Conservation (phyloP, 228 moss, liverwort and hornwort genomes). For the Sphagnum magellanicum region DNA sequence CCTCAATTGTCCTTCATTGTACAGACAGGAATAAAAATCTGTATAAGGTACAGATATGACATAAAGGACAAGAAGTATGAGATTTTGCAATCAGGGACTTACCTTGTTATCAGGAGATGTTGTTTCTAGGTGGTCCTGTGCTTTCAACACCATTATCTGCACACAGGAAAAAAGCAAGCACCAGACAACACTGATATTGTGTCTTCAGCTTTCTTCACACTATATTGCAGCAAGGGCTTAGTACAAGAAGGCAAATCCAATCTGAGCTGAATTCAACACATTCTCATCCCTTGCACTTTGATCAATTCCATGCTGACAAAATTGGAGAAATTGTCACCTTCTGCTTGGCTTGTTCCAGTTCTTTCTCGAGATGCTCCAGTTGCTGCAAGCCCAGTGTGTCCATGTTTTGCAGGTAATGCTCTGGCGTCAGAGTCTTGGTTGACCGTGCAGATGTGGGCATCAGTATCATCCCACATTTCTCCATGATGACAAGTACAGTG, state of each 20-base stretch:
- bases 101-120: slow-evolving; percentile 86
- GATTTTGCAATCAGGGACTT: neutral
- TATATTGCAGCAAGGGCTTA: too few relatives aligned
- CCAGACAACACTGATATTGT: too few relatives aligned
- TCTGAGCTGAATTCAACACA: too few relatives aligned
- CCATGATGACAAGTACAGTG: neutral
- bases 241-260: too few relatives aligned
- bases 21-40: too few relatives aligned
- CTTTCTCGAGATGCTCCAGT: slow-evolving; percentile 65
- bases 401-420: slow-evolving; percentile 42
- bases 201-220: too few relatives aligned
- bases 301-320: too few relatives aligned
- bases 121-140: slow-evolving; percentile 83
- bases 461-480: slow-evolving; percentile 3
- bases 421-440: slow-evolving; percentile 5
- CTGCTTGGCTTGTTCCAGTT: slow-evolving; percentile 64
- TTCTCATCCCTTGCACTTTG: too few relatives aligned
- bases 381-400: slow-evolving; percentile 56
- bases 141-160: slow-evolving; percentile 91
- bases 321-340: slow-evolving; percentile 19
- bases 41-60: too few relatives aligned
- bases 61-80: too few relatives aligned
- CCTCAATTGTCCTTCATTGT: too few relatives aligned
- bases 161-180: too few relatives aligned
- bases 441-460: slow-evolving; percentile 4